Base-by-base conservation (phyloP, 1,284 basidiomycete genomes). In the Mycena citricolor region DNA sequence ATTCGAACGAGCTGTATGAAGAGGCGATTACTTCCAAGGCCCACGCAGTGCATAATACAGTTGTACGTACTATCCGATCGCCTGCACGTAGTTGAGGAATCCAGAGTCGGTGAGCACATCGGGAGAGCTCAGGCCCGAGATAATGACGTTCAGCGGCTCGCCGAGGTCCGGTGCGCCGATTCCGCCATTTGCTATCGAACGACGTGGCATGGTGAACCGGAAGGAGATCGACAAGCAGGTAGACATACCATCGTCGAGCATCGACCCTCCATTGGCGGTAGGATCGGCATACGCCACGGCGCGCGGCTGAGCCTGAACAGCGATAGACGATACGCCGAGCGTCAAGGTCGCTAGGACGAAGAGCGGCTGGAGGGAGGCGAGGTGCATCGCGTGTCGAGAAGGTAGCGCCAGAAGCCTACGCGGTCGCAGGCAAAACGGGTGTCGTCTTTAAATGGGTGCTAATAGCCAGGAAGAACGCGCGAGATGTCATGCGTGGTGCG, bases 41-140 rank as follows among this genome's bases (percentile, higher is more conserved):
- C 8, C 2, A 37, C 4, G 17, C n/a, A n/a, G n/a, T n/a, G n/a
- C 39, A 29, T 34, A 39, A 20, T 28, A 20, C 22, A 24, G n/a
- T n/a, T n/a, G n/a, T 38, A 58, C 68, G 54, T 59, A 82, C 81
- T 81, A 82, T 13, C 79, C 79, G 34, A 83, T 75, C 1, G 81
- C 73, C 30, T 61, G 69, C 0, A 79, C 82, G 57, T 68, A 85
- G 54, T 83, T 82, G 34, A 79, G 34, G 39, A 83, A 58, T 0
- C 83, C 82, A 14, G 61, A 54, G 46, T 80, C 68, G 1, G 74
- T 81, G 31, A 84, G 68, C 8, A 85, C 77, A 1, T 17, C 63
- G 1, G 75, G 61, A 6, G 80, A 80, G 57, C 81, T 84, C 24
- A 71, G 54, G 0, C 76, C 76, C 2, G 77, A 81, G 38, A 81